Base-by-base conservation (phyloP, 1,284 basidiomycete genomes). In the Austroboletus rostrupii region DNA sequence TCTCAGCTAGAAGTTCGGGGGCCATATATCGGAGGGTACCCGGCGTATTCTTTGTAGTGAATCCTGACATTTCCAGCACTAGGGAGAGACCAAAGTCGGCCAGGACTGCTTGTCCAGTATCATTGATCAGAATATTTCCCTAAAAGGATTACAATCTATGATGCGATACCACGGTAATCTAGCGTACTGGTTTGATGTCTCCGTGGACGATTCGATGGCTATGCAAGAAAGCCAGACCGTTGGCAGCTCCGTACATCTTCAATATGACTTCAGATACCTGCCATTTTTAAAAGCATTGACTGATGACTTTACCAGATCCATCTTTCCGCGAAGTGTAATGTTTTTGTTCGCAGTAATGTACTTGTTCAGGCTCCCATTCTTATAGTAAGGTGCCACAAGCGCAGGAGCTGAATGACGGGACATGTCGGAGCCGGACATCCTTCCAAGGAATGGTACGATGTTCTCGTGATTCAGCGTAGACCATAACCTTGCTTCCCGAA, bases 21-120 rank as follows among this genome's bases (percentile, higher is more conserved):
- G 62, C 61, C 57, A 68, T 67, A 38, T 67, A 67, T 38, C 65
- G 57, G 28, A 59, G 43, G 6, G 63, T 67, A 8, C 63, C 65
- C n/a, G 53, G 55, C 3, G 61, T 49, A 20, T 55, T 52, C 11
- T 52, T 56, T 5, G 63, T 68, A 14, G 63, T 67, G 41, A 65
- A 65, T 8, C 63, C 65, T 35, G 65, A 53, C 47, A 53, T 57
- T 33, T 67, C 63, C 23, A 65, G 33, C 11, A 67, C 51, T 39
- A 55, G 52, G 2, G 67, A 68, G 39, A 68, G 55, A n/a, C 67
- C 66, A 38, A 70, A 67, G 43, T 68, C 67, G 8, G 60, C 48
- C 42, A 67, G 47, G 33, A 57, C 52, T 10, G 63, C 66, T 49
- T 59, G 48, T 20, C 56, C 55, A 23, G 16, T 26, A 23, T 67